These are phyloP conservation scores for Yarrowia keelungensis DNA, from an alignment of 805 yeast species.

Conservation along the genomic window DNA sequence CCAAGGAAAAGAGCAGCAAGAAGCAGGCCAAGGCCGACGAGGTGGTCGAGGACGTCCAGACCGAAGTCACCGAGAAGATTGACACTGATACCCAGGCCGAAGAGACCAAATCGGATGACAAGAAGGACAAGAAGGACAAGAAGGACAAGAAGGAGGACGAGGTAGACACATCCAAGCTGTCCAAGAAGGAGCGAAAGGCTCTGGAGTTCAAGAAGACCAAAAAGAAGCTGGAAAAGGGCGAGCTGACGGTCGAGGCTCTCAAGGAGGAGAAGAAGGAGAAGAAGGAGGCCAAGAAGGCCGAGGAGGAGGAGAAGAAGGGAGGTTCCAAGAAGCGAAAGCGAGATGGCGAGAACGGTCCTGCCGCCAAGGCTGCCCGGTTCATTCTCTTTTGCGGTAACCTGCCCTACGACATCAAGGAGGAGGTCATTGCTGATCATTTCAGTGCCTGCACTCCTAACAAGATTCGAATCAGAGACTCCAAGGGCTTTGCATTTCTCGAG, in stretches of 20 bases:
- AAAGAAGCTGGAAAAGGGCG: constrained; percentile 53
- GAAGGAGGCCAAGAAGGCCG: constrained; percentile 48
- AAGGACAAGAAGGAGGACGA: background rate
- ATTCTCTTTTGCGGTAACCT: constrained; percentile 89
- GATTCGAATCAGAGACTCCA: constrained; percentile 70
- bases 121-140: background rate
- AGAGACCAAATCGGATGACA: background rate
- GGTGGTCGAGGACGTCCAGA: background rate
- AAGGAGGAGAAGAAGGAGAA: constrained; percentile 48
- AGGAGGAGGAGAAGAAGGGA: constrained; percentile 43
- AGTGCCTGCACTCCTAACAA: constrained; percentile 70
- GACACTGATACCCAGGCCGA: too few relatives aligned
- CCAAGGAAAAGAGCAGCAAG: constrained; percentile 27
- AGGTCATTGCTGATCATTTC: constrained; percentile 74
- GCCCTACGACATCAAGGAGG: constrained; percentile 71
- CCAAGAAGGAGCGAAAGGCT: constrained; percentile 49
- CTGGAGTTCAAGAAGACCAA: constrained; percentile 44
- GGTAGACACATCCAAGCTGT: constrained; percentile 42
- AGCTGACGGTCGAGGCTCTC: constrained; percentile 47
- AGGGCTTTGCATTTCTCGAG: constrained; percentile 92
- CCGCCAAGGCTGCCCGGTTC: constrained; percentile 76
- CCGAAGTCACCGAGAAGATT: background rate
- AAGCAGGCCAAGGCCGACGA: constrained; percentile 17
- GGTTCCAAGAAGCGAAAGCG: constrained; percentile 58
- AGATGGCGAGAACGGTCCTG: constrained; percentile 44